These are phyloP conservation scores for Coemansia asiatica DNA, from an alignment of 192 early-diverging fungal genomes.

Conservation along the genomic window DNA sequence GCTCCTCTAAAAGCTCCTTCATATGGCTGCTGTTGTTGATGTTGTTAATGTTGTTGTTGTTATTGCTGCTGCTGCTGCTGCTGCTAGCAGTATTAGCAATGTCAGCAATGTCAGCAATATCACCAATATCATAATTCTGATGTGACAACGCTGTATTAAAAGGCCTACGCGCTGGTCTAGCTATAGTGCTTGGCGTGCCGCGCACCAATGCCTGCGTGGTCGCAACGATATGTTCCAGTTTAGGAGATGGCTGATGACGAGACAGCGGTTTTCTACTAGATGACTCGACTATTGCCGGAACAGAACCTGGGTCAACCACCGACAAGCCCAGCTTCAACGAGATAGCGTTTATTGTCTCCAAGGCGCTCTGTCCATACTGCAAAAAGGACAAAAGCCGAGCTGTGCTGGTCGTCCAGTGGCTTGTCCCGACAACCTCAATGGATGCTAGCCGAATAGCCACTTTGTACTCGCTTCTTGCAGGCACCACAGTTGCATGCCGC, in stretches of 20 bases:
- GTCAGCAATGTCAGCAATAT: too few relatives aligned
- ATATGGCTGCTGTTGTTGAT: slow-evolving; percentile 7
- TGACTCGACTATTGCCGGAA: background rate
- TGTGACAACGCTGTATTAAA: too few relatives aligned
- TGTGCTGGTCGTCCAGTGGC: slow-evolving; percentile 15
- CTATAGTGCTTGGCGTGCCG: background rate
- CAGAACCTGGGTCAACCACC: slow-evolving; percentile 1
- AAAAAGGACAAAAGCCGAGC: slow-evolving; percentile 15
- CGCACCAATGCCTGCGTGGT: slow-evolving; percentile 18
- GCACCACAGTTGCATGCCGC: slow-evolving; percentile 16
- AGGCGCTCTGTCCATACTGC: slow-evolving; percentile 11
- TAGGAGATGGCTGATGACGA: background rate
- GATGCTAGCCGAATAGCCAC: slow-evolving; percentile 27
- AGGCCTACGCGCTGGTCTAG: background rate
- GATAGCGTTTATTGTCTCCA: slow-evolving; percentile 11
- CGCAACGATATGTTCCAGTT: slow-evolving; percentile 13
- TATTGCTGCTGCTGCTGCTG: background rate
- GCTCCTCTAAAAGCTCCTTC: slow-evolving; percentile 40
- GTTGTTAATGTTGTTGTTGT: background rate
- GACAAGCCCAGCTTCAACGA: slow-evolving; percentile 11
- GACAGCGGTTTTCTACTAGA: background rate
- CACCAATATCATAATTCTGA: too few relatives aligned
- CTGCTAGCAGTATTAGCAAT: background rate
- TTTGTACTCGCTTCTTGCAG: slow-evolving; percentile 4
- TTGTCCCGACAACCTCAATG: slow-evolving; percentile 15